Base-by-base conservation (phyloP, 2,329 filamentous ascomycete genomes). In the Colletotrichum paranaense region DNA sequence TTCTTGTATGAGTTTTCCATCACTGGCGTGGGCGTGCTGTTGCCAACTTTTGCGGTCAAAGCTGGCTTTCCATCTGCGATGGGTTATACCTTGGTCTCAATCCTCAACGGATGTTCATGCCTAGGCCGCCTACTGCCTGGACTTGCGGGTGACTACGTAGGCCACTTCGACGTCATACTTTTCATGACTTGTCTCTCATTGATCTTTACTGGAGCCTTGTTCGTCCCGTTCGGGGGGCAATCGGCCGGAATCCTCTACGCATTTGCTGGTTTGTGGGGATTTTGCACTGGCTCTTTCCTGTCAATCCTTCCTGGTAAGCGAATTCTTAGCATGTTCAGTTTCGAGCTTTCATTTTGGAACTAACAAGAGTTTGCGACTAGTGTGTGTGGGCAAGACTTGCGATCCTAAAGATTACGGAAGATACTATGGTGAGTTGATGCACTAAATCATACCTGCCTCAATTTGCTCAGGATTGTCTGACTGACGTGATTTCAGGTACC, bases 1-100 rank as follows among this genome's bases (percentile, higher is more conserved):
- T 86, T 88, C 69, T 79, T 82, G 19, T 83, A 88, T 32, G 86
- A 88, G 65, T 84, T 88, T 62, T 83, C 84, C 52, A 82, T 88
- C 30, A 87, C 88, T 53, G 85, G 85, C 19, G 82, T 85, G 30
- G 81, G 84, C 1, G 84, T 83, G 1, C 81, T 87, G 14, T 76
- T 88, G 1, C 86, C 86, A 0, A 86, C 84, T 0, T 87, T 87
- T 72, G 83, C 83, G 1, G 83, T 81, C 0, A 77, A 75, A 5
- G 77, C 79, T 5, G 76, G 78, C 22, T 82, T 86, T 49, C 77
- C 81, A 4, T 68, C 78, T 1, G 79, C 84, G 55, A 80, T 82
- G 1, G 84, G 85, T 9, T 87, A 84, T 68, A 84, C 84, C 24
- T 79, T 86, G 14, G 80, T 87, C 3, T 83, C 86, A 3, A 80